A percentile compares a stretch with the other conserved stretches of the same genome.
Evolutionary conservation across 1,139 yeast species (phyloP).

Genomic region (Diutina rugosa): DNA sequence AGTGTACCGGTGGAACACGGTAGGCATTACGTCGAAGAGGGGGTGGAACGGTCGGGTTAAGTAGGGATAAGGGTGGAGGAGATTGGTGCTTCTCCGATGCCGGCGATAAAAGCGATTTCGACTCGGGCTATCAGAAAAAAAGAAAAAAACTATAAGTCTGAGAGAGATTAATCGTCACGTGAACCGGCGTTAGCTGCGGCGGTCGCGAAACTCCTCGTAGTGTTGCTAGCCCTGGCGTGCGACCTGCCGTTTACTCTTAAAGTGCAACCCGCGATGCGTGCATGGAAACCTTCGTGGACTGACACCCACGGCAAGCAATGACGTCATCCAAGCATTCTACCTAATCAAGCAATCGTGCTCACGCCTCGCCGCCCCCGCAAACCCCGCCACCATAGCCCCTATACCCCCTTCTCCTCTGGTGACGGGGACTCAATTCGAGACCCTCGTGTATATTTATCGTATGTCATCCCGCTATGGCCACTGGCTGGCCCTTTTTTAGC

Average conservation of each 20-base stretch:
- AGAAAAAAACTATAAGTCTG: no score
- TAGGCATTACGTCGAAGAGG: neutral
- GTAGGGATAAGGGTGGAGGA: neutral
- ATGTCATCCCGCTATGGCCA: slow-evolving; percentile 16
- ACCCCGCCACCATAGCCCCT: neutral
- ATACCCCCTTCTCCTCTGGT: no score
- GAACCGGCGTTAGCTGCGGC: neutral
- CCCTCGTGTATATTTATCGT: neutral
- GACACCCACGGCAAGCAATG: neutral
- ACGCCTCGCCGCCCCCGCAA: neutral
- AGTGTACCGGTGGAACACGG: slow-evolving; percentile 1
- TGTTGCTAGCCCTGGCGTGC: neutral
- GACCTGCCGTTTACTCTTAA: no score
- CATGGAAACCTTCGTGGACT: neutral
- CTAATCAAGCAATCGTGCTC: neutral
- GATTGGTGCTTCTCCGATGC: neutral
- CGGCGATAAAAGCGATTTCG: neutral
- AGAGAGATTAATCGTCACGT: neutral
- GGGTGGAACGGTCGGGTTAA: no score
- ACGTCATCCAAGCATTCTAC: neutral
- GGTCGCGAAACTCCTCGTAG: no score
- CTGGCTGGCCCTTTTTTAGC: slow-evolving; percentile 27
- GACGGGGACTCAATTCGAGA: no score
- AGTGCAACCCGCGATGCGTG: neutral
- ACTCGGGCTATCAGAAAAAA: neutral